Conservation (phyloP, 2,329 filamentous ascomycete species). For the Aquanectria penicillioides region DNA sequence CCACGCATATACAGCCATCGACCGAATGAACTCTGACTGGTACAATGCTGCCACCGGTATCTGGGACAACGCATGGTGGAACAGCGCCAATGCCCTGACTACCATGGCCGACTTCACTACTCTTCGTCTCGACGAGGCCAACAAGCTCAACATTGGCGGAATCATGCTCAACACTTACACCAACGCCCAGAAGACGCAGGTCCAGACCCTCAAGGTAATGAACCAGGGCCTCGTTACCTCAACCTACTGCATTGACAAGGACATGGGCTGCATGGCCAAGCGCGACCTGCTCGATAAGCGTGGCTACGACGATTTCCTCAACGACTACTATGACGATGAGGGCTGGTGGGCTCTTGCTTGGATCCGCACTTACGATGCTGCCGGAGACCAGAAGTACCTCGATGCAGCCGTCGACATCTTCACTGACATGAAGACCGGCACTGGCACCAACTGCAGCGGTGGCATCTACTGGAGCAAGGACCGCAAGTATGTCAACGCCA, state of each 20-base stretch:
- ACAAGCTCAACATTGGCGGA: constrained; percentile 50
- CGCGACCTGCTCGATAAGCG: constrained; percentile 47
- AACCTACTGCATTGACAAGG: constrained; percentile 47
- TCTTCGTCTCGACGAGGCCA: constrained; percentile 46
- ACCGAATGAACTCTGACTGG: constrained; percentile 64
- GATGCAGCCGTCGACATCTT: constrained; percentile 63
- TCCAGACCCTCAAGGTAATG: constrained; percentile 52
- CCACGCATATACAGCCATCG: constrained; percentile 47
- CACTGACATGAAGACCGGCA: constrained; percentile 63
- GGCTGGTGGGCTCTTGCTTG: constrained; percentile 72
- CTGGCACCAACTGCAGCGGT: constrained; percentile 59
- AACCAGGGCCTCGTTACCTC: constrained; percentile 51
- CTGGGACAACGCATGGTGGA: constrained; percentile 78
- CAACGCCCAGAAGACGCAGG: constrained; percentile 53
- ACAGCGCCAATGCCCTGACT: constrained; percentile 74
- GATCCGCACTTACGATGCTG: constrained; percentile 66
- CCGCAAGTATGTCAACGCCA: constrained; percentile 61
- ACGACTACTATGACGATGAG: constrained; percentile 68
- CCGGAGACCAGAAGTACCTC: constrained; percentile 62
- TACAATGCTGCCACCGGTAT: constrained; percentile 69
- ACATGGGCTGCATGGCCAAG: constrained; percentile 44
- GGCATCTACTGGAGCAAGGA: constrained; percentile 68
- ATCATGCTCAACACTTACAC: constrained; percentile 57
- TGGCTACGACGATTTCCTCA: constrained; percentile 55
- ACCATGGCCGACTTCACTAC: constrained; percentile 65